Base-by-base conservation (phyloP, 768 basidiomycete genomes). In the Suillus cothurnatus region DNA sequence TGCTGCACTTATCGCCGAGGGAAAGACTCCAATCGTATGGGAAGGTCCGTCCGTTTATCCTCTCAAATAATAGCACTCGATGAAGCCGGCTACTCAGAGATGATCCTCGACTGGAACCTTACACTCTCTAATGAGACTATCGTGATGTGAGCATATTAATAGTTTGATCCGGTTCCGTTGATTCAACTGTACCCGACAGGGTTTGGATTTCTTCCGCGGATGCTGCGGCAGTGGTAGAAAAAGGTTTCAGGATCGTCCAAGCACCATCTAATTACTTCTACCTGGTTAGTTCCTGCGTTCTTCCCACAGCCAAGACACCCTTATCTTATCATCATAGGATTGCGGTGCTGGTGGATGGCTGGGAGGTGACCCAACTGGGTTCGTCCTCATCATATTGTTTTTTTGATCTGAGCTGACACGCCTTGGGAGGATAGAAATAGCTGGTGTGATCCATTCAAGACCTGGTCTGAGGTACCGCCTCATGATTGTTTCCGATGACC, bases 21-120 rank as follows among this genome's bases (percentile, higher is more conserved):
- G 88, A 0, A 95, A 94, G 77, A 90, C 85, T 0, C 88, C 92
- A 1, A 87, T 94, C 38, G 92, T 95, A 7, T 94, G 92, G 90
- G 88, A 95, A 79, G 88, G 87, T 86, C 31, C 9, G 76, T 68
- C 47, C 6, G 28, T 28, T 61, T 34, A 56, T 32, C 26, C 8
- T 26, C 47, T 31, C 23, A 56, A 45, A 32, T 39, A 9, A 7
- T 17, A n/a, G 12, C 17, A 17, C 17, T 19, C 14, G 7, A 63
- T 12, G 55, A 7, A 11, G 6, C 7, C 26, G 38, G 23, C 9
- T 23, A 6, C 31, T 34, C 81, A 77, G 87, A 88, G 66, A 84
- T 86, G 83, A 76, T 81, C 12, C 63, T 80, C n/a, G 36, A 70
- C 23, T 76, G 74, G 68, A 78, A 81, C 58, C 68, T 85, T 12